Conservation (phyloP, 768 basidiomycete genomes). For the Suillus paluster region DNA sequence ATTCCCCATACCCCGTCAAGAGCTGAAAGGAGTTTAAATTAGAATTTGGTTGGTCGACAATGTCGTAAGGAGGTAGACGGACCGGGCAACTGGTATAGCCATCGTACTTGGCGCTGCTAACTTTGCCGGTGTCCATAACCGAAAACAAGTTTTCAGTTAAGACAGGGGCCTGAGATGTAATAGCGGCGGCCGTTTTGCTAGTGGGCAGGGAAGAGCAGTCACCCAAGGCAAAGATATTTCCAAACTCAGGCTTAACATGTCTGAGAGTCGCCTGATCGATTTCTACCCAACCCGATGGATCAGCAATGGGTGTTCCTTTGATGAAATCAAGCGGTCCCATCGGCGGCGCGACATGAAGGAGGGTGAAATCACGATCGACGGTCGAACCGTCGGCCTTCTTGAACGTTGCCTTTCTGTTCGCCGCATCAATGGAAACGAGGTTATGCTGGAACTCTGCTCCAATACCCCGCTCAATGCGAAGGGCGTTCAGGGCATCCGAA, state of each 20-base stretch:
- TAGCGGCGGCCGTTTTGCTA: constrained; percentile 95
- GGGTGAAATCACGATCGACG: constrained; percentile 75
- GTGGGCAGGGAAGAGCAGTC: constrained; percentile 93
- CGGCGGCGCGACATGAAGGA: constrained; percentile 88
- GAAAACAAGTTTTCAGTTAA: constrained; percentile 87
- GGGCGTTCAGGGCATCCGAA: constrained; percentile 78
- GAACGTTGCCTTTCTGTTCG: constrained; percentile 84
- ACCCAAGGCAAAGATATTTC: constrained; percentile 90
- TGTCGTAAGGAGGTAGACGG: constrained; percentile 29
- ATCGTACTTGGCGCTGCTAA: constrained; percentile 75
- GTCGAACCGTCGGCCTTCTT: constrained; percentile 73
- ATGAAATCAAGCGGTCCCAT: constrained; percentile 88
- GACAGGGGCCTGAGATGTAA: constrained; percentile 90
- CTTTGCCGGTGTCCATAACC: constrained; percentile 71
- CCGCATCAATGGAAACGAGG: constrained; percentile 72
- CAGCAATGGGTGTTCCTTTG: constrained; percentile 77
- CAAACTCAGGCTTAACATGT: constrained; percentile 78
- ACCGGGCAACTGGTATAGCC: constrained; percentile 92
- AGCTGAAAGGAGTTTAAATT: constrained; percentile 46
- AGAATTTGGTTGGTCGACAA: constrained; percentile 11
- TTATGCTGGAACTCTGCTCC: constrained; percentile 85
- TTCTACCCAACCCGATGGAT: constrained; percentile 87
- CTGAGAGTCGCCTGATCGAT: constrained; percentile 83
- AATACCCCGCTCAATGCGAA: constrained; percentile 80
- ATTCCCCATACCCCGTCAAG: constrained; percentile 78